Base-by-base conservation (phyloP, 441 rosid species). In the Croton laevigatus region DNA sequence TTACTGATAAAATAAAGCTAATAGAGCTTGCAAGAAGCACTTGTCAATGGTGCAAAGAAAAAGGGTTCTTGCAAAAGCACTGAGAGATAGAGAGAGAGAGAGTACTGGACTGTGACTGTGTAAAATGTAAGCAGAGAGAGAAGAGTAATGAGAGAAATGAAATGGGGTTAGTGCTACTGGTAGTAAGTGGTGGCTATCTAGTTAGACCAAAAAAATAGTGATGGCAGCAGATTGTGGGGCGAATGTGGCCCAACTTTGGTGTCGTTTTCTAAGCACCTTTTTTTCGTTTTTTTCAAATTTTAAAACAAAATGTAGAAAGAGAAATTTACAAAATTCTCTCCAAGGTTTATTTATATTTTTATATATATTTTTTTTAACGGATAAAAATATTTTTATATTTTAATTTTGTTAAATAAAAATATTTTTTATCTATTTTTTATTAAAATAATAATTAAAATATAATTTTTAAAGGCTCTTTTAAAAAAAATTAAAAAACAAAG, bases 231-330 rank as follows among this genome's bases (percentile, higher is more conserved):
- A 58, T 8, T 65, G 73, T 69, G 77, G 64, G 62, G 65, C 22
- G 73, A n/a, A 62, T 59, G 58, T 65, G 80, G 75, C 70, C 70
- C 58, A 23, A 53, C 53, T 32, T 12, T 16, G 17, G 22, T 82
- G 81, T 77, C 76, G 74, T 79, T 17, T 76, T 74, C 68, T 45
- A 65, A 40, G 46, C 32, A 60, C 54, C 37, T 55, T 74, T 58
- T 36, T 62, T 23, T n/a, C n/a, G n/a, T 53, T 65, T 59, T 17
- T 8, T 11, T 17, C n/a, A n/a, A n/a, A n/a, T 11, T 16, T 34
- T 2, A 2, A 27, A 27, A 27, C 32, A 27, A 27, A 27, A 27
- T 1, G 32, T 27, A 27, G n/a, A n/a, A n/a, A n/a, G n/a, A n/a
- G n/a, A n/a, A n/a, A n/a, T n/a, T n/a, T n/a, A n/a, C n/a, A n/a